Base-by-base conservation (phyloP, 1,284 basidiomycete species). In the Pseudozyma sp. region DNA sequence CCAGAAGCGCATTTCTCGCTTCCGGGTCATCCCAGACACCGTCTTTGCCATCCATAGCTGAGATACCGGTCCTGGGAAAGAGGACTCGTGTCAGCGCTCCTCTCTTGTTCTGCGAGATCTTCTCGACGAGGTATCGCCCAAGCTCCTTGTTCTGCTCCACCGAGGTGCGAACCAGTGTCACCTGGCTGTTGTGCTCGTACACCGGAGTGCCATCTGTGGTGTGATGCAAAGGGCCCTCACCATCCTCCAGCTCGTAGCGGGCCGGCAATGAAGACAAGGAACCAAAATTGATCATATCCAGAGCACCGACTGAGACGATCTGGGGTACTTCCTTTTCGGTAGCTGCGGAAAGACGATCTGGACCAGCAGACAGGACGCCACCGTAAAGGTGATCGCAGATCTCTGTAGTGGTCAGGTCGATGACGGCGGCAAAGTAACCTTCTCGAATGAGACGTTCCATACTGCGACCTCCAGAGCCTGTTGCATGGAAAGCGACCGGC, bases 201-300 rank as follows among this genome's bases (percentile, higher is more conserved):
- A 74, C 49, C 29, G 45, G 51, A 13, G 54, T 62, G 5, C 62
- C 71, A 10, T 66, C 35, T 3, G 54, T 35, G 13, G 54, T 64
- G 37, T 60, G 44, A 45, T 73, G 70, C 39, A 72, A 13, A 5
- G 63, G 60, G 0, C 63, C 63, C 11, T 56, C 34, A 7, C 30
- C 34, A 5, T 40, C 9, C 10, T 58, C 31, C 29, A 64, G 42
- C 48, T 37, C 48, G 55, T 45, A 54, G 1, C 43, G 47, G 1
- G 62, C 54, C 3, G 71, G 66, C 9, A 74, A 42, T 13, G 54
- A 62, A 3, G 40, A n/a, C 10, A 66, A 13, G 7, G 58, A 52
- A 17, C 71, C 71, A 39, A 69, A 74, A n/a, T 74, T 74, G 62
- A 74, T 69, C 67, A 74, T 74, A 31, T 74, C 71, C 7, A 74